Conservation (phyloP, 208 protist species). For the Tritrichomonas foetus region DNA sequence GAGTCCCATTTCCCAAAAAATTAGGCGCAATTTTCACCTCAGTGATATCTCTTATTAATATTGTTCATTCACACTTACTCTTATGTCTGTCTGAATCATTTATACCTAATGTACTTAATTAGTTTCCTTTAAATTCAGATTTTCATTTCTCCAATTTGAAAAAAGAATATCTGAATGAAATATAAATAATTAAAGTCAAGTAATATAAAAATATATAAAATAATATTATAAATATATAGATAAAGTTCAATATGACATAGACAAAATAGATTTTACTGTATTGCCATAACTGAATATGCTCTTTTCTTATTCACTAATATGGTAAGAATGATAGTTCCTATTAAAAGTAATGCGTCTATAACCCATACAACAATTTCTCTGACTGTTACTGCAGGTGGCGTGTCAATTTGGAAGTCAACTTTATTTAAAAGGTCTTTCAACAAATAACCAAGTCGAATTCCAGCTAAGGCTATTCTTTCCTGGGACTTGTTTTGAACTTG, state of each 20-base stretch:
- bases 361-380: slow-evolving; percentile 1
- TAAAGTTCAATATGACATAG: neutral
- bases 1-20: too few relatives aligned
- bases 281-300: neutral
- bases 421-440: neutral
- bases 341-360: neutral
- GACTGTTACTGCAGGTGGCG: neutral
- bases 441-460: neutral
- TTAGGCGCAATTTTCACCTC: too few relatives aligned
- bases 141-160: too few relatives aligned
- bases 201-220: neutral
- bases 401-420: neutral
- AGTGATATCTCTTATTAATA: too few relatives aligned
- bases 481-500: neutral
- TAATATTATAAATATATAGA: neutral
- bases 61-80: too few relatives aligned
- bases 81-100: too few relatives aligned
- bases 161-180: too few relatives aligned
- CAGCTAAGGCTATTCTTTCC: neutral
- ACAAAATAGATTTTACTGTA: neutral
- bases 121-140: too few relatives aligned
- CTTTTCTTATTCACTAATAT: neutral
- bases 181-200: neutral
- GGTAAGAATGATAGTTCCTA: neutral
- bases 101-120: too few relatives aligned